Evolutionary conservation across 495 filamentous ascomycete genomes (phyloP).

Genomic region (Filosporella fistucella): DNA sequence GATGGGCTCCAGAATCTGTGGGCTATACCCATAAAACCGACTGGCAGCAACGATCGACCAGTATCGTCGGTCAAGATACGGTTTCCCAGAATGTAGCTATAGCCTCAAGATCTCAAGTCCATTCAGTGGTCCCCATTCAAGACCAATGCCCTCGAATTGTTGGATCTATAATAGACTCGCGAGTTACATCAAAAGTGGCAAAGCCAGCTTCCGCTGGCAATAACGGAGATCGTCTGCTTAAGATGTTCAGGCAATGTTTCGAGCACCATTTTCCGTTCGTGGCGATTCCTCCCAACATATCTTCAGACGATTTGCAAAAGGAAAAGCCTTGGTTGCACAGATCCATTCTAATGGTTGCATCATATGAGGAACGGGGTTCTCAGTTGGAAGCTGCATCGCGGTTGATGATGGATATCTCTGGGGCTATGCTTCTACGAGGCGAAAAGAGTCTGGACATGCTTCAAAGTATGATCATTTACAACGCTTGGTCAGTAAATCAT

Average conservation of each 20-base stretch:
- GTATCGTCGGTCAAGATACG: neutral
- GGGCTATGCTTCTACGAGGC: slow-evolving; percentile 6
- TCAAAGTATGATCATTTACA: slow-evolving; percentile 15
- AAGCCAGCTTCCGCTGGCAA: neutral
- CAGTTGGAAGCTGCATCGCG: slow-evolving; percentile 11
- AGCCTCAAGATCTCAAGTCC: neutral
- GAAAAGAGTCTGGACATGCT: slow-evolving; percentile 23
- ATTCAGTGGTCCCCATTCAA: neutral
- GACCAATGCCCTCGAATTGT: too few relatives aligned
- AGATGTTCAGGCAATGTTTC: slow-evolving; percentile 9
- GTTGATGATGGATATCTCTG: slow-evolving; percentile 5
- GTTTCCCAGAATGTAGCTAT: neutral
- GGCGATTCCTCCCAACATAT: slow-evolving; percentile 2
- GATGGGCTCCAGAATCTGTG: too few relatives aligned
- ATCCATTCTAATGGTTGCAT: slow-evolving; percentile 10
- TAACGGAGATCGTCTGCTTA: slow-evolving; percentile 3
- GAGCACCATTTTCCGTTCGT: slow-evolving; percentile 12
- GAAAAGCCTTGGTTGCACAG: slow-evolving; percentile 16
- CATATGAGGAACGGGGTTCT: slow-evolving; percentile 3
- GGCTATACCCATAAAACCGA: too few relatives aligned
- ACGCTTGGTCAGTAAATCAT: slow-evolving; percentile 14
- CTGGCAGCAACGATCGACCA: neutral
- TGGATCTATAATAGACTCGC: neutral
- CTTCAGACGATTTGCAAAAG: slow-evolving; percentile 4
- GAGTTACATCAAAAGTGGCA: neutral